Percentiles rank a stretch among this genome's conserved stretches.
phyloP scores from a whole-genome alignment of 2,329 filamentous ascomycete genomes.

The Alternaria sp. region DNA sequence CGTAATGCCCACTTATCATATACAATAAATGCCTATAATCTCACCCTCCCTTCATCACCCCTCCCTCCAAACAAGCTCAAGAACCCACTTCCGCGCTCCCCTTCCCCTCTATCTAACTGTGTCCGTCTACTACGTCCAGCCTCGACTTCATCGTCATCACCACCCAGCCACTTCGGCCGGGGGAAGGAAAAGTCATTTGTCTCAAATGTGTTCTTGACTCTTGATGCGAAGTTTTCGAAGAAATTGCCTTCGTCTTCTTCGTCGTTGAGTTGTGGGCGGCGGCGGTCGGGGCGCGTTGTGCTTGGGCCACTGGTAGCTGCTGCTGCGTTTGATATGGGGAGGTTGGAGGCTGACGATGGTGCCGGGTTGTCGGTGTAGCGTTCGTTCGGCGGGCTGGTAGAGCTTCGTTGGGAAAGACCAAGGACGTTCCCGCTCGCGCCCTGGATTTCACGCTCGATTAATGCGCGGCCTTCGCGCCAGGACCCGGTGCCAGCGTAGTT shows the following conservation, averaged over 20 bases:
- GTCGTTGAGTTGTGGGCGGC: slow-evolving; percentile 52
- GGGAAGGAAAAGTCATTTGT: slow-evolving; percentile 62
- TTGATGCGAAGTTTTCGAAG: slow-evolving; percentile 80
- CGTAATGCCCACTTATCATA: neutral
- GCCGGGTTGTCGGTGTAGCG: slow-evolving; percentile 33
- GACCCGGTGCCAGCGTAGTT: slow-evolving; percentile 74
- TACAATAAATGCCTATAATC: slow-evolving; percentile 25
- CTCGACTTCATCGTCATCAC: slow-evolving; percentile 53
- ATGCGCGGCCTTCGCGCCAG: slow-evolving; percentile 88
- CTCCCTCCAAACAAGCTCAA: slow-evolving; percentile 44
- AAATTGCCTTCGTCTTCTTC: slow-evolving; percentile 78
- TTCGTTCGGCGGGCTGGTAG: slow-evolving; percentile 22
- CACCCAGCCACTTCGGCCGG: slow-evolving; percentile 81
- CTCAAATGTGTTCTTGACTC: slow-evolving; percentile 92
- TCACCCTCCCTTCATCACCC: slow-evolving; percentile 41
- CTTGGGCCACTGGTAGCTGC: slow-evolving; percentile 17
- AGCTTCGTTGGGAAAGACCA: slow-evolving; percentile 31
- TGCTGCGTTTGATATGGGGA: neutral
- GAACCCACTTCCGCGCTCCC: slow-evolving; percentile 26
- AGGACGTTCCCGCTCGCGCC: slow-evolving; percentile 49
- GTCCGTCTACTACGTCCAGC: slow-evolving; percentile 9
- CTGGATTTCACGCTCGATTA: slow-evolving; percentile 82
- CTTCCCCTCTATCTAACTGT: slow-evolving; percentile 7
- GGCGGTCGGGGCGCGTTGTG: slow-evolving; percentile 14
- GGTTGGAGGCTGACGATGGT: slow-evolving; percentile 4